Evolutionary conservation across 495 filamentous ascomycete genomes (phyloP), one percentile per base, ranked within the genome.

Genomic region (Corynascus novoguineensis): DNA sequence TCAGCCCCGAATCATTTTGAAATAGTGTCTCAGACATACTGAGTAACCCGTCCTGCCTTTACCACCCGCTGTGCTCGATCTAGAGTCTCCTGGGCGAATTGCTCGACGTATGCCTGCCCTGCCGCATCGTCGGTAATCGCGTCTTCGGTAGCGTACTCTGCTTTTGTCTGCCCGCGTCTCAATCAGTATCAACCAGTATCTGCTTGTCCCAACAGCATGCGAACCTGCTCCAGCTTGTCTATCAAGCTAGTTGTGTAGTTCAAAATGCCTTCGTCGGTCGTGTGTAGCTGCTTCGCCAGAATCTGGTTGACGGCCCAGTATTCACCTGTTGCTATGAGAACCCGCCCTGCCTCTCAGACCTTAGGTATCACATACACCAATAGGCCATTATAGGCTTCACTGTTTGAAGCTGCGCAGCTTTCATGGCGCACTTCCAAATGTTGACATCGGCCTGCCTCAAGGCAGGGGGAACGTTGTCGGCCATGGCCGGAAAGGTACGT

Each of bases 231-330:
- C 55, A 98, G 77, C 72, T 91, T 93, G 62, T 96, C 91, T 85
- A 99, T 90, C 60, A 97, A 76, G 22, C 74, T 75, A 24, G 83
- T 88, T 1, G 91, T 95, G 67, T 92, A 97, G 42, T 73, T 63
- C 54, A 85, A 84, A 56, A 84, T 82, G 62, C 93, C 91, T 38
- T 85, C 80, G 67, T 91, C 86, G 50, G 77, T 72, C 22, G 75
- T 81, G 68, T 97, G 95, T 35, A 97, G 83, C 27, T 80, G 75
- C 70, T 84, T 87, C 15, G 81, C 76, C 6, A 99, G 84, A 50
- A 97, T 92, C 63, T 95, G 89, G 61, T 97, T 90, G 57, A 95
- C 87, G 32, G 92, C 89, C 82, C 86, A 92, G 68, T 92, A 97
- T 61, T 93, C 87, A 69, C 92, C 92, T 96, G 58, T 48, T 32